phyloP scores from a whole-genome alignment of 495 filamentous ascomycete genomes.

The Choiromyces venosus region DNA sequence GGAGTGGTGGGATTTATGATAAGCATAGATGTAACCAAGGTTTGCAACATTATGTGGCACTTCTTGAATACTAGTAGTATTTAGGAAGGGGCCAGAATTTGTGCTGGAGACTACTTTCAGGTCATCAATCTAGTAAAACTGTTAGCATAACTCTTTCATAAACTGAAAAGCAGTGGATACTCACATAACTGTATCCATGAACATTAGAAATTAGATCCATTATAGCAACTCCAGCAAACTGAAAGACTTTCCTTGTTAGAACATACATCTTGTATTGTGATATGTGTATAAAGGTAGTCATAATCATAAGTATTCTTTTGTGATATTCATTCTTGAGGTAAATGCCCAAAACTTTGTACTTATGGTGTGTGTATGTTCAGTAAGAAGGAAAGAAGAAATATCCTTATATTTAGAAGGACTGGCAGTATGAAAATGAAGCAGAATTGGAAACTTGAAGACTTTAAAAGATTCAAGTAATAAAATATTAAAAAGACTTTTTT shows the following conservation, averaged over 20 bases:
- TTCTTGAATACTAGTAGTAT: not conserved
- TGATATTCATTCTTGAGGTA: not conserved
- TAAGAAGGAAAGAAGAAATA: not conserved
- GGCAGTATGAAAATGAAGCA: not conserved
- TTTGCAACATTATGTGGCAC: not conserved
- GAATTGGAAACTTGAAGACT: not conserved
- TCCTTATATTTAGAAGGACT: not conserved
- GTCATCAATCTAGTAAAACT: slow-evolving; percentile 23
- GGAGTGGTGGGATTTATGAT: slow-evolving; percentile 5
- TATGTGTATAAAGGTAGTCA: slow-evolving; percentile 3
- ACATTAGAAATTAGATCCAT: slow-evolving; percentile 7
- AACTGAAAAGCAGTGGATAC: slow-evolving; percentile 4
- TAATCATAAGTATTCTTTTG: not conserved
- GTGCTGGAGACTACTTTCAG: slow-evolving; percentile 26
- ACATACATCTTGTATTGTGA: slow-evolving; percentile 16
- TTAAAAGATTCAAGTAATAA: slow-evolving; percentile 13
- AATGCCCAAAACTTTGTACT: not conserved
- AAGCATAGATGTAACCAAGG: slow-evolving; percentile 22
- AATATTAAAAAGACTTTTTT: not conserved
- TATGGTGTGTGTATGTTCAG: slow-evolving; percentile 1
- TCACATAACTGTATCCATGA: slow-evolving; percentile 33
- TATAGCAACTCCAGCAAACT: slow-evolving; percentile 17
- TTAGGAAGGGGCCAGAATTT: not conserved
- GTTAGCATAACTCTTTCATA: not conserved
- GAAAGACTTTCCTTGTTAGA: slow-evolving; percentile 4